These are phyloP conservation scores for Leishmania guyanensis DNA, from an alignment of 208 protist species.

Conservation along the genomic window DNA sequence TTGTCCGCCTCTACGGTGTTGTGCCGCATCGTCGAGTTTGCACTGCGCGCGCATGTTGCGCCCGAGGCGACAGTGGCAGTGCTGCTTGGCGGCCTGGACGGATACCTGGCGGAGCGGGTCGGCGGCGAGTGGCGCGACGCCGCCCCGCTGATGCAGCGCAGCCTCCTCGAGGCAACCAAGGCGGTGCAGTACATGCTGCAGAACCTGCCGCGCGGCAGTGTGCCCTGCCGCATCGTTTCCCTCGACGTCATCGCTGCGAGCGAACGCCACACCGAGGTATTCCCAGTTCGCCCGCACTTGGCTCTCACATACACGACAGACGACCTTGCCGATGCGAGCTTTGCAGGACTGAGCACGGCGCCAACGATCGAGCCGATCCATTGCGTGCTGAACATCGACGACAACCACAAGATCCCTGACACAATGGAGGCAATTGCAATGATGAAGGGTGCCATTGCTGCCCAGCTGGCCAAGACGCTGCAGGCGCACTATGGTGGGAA, in stretches of 20 bases:
- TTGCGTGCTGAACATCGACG: conserved; percentile 83
- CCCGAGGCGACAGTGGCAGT: conserved; percentile 38
- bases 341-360: conserved; percentile 57
- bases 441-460: conserved; percentile 88
- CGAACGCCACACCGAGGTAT: conserved; percentile 74
- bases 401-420: conserved; percentile 85
- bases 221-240: conserved; percentile 79
- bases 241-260: conserved; percentile 78
- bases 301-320: conserved; percentile 75
- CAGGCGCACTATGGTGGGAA: conserved; percentile 43
- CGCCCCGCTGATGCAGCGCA: conserved; percentile 55
- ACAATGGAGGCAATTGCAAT: conserved; percentile 79
- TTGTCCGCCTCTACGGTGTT: conserved; percentile 61
- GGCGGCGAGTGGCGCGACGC: conserved; percentile 81
- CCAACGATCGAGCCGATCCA: conserved; percentile 77
- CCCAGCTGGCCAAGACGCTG: conserved; percentile 79
- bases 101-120: conserved; percentile 62
- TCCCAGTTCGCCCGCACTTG: conserved; percentile 79
- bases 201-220: conserved; percentile 48
- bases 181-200: conserved; percentile 67
- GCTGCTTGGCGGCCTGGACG: conserved; percentile 68
- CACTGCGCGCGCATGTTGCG: conserved; percentile 56
- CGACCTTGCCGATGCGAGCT: conserved; percentile 48
- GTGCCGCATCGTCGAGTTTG: conserved; percentile 61
- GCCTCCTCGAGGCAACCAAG: conserved; percentile 60